Evolutionary conservation across 1,284 basidiomycete genomes (phyloP).

Genomic region (Fomitiporia mediterranea): DNA sequence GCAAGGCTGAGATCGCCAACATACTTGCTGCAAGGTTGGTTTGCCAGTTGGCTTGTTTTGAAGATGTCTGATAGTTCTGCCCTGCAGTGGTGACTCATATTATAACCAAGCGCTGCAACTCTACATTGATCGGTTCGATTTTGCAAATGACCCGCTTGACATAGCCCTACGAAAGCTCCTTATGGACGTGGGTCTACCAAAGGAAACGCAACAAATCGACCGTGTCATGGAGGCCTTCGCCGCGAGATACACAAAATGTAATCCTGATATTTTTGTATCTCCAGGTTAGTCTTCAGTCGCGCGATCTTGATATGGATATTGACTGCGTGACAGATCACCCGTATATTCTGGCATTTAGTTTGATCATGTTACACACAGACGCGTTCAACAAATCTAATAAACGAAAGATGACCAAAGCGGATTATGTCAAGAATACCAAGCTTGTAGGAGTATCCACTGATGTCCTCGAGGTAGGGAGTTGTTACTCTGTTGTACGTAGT

Average conservation of each 20-base stretch:
- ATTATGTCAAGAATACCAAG: constrained; percentile 88
- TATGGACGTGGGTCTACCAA: constrained; percentile 88
- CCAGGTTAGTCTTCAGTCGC: constrained; percentile 65
- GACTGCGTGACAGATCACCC: constrained; percentile 67
- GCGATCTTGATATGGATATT: constrained; percentile 1
- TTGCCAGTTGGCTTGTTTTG: constrained; percentile 12
- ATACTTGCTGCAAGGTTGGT: constrained; percentile 78
- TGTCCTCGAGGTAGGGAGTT: constrained; percentile 71
- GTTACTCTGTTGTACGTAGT: constrained; percentile 6
- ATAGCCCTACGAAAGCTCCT: constrained; percentile 88
- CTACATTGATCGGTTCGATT: constrained; percentile 81
- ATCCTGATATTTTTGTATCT: constrained; percentile 75
- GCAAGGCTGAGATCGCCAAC: constrained; percentile 72
- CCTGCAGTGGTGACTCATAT: constrained; percentile 63
- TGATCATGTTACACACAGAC: constrained; percentile 99
- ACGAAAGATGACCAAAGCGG: constrained; percentile 93
- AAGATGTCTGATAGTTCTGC: constrained; percentile 12
- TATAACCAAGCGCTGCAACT: constrained; percentile 65
- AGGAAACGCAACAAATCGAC: constrained; percentile 98
- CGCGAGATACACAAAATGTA: constrained; percentile 78
- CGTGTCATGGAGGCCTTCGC: constrained; percentile 96
- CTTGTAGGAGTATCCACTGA: constrained; percentile 83
- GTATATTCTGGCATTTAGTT: constrained; percentile 94
- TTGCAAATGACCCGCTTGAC: constrained; percentile 81
- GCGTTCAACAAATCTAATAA: constrained; percentile 98